A percentile compares a stretch with the other conserved stretches of the same genome.
phyloP scores from a whole-genome alignment of 768 basidiomycete species.

The Mycena rosella region DNA sequence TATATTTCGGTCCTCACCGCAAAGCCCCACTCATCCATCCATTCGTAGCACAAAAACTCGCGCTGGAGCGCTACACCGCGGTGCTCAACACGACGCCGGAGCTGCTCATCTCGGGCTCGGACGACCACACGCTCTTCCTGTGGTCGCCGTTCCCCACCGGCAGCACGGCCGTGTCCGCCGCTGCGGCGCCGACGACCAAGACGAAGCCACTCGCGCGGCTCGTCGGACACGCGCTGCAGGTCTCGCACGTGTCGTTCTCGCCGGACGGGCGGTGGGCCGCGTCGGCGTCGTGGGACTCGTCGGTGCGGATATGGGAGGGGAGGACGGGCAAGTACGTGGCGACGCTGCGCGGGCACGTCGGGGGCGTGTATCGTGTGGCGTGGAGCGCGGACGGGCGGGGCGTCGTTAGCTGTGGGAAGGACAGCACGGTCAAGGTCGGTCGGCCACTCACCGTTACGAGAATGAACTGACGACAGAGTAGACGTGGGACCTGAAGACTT shows the following conservation, averaged over 20 bases:
- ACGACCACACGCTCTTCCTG: conserved; percentile 97
- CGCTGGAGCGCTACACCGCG: conserved; percentile 81
- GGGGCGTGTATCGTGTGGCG: conserved; percentile 92
- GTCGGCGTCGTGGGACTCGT: conserved; percentile 91
- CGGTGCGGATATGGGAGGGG: conserved; percentile 93
- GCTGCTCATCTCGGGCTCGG: conserved; percentile 93
- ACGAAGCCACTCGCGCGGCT: conserved; percentile 82
- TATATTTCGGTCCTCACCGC: neutral
- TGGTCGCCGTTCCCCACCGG: conserved; percentile 85
- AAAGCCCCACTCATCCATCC: neutral
- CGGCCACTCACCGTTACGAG: no score
- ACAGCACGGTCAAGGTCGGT: conserved; percentile 94
- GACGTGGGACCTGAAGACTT: conserved; percentile 98
- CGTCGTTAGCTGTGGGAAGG: conserved; percentile 95
- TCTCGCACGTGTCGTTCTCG: conserved; percentile 94
- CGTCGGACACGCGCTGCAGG: conserved; percentile 95
- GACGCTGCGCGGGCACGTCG: conserved; percentile 92
- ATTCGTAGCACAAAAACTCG: conserved; percentile 80
- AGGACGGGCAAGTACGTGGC: conserved; percentile 89
- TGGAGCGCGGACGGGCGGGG: conserved; percentile 96
- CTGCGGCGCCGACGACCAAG: conserved; percentile 56
- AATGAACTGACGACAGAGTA: no score
- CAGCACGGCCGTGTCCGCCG: conserved; percentile 43
- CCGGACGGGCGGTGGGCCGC: conserved; percentile 95
- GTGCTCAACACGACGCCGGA: conserved; percentile 78